These are phyloP conservation scores for Macaranga tanarius DNA, from an alignment of 441 rosid species.

Conservation along the genomic window DNA sequence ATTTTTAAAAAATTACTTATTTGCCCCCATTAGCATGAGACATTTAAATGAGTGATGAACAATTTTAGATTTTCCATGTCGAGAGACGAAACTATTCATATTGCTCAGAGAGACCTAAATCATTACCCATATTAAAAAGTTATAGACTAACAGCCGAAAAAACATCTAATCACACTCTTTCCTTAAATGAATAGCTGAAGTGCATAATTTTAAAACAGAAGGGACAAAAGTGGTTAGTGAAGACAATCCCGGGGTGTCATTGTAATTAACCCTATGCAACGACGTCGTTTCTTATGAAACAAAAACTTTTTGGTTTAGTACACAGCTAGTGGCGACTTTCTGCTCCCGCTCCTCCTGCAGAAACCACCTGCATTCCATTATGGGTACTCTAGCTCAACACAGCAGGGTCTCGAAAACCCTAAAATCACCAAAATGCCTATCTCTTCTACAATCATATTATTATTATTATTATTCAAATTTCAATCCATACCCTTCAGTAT, in stretches of 20 bases:
- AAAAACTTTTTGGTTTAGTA: background rate
- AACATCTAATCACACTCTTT: too few species aligned
- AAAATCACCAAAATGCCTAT: conserved; percentile 35
- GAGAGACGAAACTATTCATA: too few species aligned
- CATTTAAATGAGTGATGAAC: too few species aligned
- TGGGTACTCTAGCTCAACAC: conserved; percentile 60
- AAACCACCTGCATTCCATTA: background rate
- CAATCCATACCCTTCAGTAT: conserved; percentile 17
- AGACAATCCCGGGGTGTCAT: background rate
- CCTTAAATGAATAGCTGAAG: too few species aligned
- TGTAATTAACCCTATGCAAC: background rate
- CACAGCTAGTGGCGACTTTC: background rate
- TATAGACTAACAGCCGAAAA: too few species aligned
- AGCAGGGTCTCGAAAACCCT: conserved; percentile 60
- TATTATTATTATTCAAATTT: background rate
- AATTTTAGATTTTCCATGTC: too few species aligned
- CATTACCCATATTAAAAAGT: too few species aligned
- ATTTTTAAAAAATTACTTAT: too few species aligned
- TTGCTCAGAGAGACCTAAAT: too few species aligned
- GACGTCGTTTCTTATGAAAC: background rate
- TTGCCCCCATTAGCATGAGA: too few species aligned
- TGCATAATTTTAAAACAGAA: too few species aligned
- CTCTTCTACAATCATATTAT: background rate
- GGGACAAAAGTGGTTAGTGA: too few species aligned
- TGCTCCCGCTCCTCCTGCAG: background rate